Evolutionary conservation across 345 rosid species (phyloP).

Genomic region (Populus davidiana): DNA sequence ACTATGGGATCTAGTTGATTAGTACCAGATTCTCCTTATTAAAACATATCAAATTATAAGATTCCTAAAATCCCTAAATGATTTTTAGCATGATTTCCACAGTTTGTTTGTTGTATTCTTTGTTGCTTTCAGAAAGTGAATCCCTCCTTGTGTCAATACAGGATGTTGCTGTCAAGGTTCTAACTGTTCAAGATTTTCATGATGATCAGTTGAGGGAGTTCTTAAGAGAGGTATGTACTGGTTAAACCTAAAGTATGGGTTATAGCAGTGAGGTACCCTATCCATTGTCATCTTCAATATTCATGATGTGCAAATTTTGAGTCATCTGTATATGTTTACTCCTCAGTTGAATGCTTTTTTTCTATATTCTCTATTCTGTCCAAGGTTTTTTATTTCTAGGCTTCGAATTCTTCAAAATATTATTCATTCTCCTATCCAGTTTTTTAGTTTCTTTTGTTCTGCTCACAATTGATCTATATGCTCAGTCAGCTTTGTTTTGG

Average conservation of each 20-base stretch:
- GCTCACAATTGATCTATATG: background rate
- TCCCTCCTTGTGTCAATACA: slow-evolving; percentile 28
- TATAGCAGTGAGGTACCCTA: background rate
- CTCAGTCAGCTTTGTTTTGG: background rate
- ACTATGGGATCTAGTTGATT: too few species aligned
- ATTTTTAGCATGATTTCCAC: too few species aligned
- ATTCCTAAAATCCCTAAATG: too few species aligned
- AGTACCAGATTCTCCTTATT: too few species aligned
- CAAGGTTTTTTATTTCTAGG: too few species aligned
- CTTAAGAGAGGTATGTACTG: slow-evolving; percentile 65
- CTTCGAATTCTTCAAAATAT: background rate
- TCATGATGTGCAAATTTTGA: background rate
- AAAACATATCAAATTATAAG: background rate
- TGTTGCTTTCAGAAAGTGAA: slow-evolving; percentile 5
- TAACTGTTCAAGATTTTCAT: slow-evolving; percentile 77
- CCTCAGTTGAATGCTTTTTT: too few species aligned
- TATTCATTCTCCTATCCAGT: background rate
- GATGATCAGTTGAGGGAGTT: slow-evolving; percentile 91
- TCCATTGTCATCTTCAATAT: background rate
- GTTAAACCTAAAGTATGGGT: background rate
- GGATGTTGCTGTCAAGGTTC: slow-evolving; percentile 96
- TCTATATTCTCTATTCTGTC: too few species aligned
- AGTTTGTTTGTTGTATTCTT: background rate
- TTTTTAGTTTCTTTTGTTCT: background rate
- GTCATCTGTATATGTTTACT: background rate